phyloP scores from a whole-genome alignment of 208 protist species.

The Novymonas esmeraldas region DNA sequence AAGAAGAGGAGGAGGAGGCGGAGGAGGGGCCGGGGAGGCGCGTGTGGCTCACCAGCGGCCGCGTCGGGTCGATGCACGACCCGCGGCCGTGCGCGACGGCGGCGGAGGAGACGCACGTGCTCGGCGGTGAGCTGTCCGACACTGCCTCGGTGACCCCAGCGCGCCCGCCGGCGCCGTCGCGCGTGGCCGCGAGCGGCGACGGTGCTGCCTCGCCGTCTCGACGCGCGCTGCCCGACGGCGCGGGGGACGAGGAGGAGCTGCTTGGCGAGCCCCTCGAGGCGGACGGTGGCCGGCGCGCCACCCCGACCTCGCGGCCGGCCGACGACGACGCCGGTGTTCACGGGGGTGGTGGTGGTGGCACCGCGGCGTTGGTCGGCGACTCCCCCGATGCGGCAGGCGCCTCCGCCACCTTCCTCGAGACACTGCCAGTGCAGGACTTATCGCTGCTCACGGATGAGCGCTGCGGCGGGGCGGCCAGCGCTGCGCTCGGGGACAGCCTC shows the following conservation, averaged over 20 bases:
- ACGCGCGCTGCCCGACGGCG: too few relatives aligned
- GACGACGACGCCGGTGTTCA: background rate
- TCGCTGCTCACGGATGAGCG: conserved; percentile 26
- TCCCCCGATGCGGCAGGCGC: background rate
- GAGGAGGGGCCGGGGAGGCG: background rate
- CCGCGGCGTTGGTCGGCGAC: background rate
- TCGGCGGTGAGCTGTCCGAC: conserved; percentile 21
- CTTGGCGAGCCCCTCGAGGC: background rate
- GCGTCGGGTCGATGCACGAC: background rate
- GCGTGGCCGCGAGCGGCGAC: background rate
- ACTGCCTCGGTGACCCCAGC: conserved; percentile 6
- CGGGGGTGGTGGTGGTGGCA: background rate
- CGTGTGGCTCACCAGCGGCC: background rate
- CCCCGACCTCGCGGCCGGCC: conserved; percentile 7
- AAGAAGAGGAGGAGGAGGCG: conserved; percentile 19
- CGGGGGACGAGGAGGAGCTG: conserved; percentile 5
- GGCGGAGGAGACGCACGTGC: conserved; percentile 13
- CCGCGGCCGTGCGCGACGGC: background rate
- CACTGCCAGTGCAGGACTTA: conserved; percentile 39
- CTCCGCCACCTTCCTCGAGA: conserved; percentile 23
- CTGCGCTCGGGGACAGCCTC: background rate
- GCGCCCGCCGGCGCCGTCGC: background rate
- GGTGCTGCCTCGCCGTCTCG: too few relatives aligned
- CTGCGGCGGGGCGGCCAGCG: background rate
- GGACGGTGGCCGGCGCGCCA: background rate